Percentiles rank a stretch among this genome's conserved stretches.
Conservation (phyloP, 306 rosid species). For the Boehmeria nivea region DNA sequence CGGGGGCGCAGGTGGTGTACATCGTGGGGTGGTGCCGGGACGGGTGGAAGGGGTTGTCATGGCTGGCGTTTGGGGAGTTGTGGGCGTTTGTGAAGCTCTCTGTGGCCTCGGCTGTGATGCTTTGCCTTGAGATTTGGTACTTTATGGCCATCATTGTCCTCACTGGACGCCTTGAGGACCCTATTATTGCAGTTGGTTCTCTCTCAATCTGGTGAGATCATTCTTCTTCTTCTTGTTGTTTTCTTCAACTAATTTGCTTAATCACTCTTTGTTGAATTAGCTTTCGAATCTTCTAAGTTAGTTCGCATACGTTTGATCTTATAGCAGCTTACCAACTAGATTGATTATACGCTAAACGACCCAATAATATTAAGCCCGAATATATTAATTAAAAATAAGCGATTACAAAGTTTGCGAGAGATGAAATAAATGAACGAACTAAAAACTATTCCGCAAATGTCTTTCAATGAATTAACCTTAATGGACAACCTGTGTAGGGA, state of each 20-base stretch:
- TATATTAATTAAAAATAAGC: no score
- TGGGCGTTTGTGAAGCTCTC: slow-evolving; percentile 81
- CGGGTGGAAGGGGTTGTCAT: slow-evolving; percentile 85
- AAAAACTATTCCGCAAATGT: no score
- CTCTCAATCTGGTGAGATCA: slow-evolving; percentile 78
- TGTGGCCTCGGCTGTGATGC: slow-evolving; percentile 89
- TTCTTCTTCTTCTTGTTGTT: neutral
- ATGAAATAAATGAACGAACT: no score
- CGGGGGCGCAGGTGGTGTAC: slow-evolving; percentile 64
- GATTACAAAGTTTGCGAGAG: no score
- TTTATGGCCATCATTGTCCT: slow-evolving; percentile 93
- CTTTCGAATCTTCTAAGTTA: no score
- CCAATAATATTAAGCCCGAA: no score
- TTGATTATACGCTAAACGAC: no score
- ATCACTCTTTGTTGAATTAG: no score
- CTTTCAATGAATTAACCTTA: no score
- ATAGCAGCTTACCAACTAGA: no score
- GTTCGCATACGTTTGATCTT: neutral
- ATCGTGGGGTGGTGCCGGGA: slow-evolving; percentile 72
- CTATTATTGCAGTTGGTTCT: slow-evolving; percentile 88
- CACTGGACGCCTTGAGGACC: slow-evolving; percentile 88
- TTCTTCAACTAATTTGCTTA: no score
- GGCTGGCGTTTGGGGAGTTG: slow-evolving; percentile 76
- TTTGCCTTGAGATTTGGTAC: slow-evolving; percentile 94
- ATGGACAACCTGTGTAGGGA: no score